Evolutionary conservation across 257 asterid genomes (phyloP).

Genomic region (Jacaranda mimosifolia): DNA sequence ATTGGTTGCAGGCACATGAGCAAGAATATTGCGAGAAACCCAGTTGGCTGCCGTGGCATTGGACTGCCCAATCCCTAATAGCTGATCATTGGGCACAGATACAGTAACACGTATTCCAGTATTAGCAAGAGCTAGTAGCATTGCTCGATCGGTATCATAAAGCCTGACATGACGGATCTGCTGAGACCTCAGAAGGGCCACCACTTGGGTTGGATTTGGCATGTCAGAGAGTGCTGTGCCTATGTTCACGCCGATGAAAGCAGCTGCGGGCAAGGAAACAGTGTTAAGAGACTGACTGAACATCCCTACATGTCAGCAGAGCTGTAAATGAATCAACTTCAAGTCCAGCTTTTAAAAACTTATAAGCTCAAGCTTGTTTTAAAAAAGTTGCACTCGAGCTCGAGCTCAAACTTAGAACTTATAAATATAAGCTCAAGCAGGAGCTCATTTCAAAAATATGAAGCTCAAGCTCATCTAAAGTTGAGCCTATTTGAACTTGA

Average conservation of each 20-base stretch:
- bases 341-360: too few relatives aligned
- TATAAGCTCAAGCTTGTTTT: too few relatives aligned
- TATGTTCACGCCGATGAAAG: constrained; percentile 82
- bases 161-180: constrained; percentile 81
- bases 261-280: constrained; percentile 47
- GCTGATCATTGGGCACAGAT: constrained; percentile 85
- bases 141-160: constrained; percentile 69
- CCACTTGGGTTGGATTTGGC: constrained; percentile 88
- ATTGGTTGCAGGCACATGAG: constrained; percentile 83
- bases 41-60: constrained; percentile 90
- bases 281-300: constrained; percentile 4
- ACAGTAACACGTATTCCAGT: constrained; percentile 75
- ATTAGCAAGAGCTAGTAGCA: constrained; percentile 84
- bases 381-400: too few relatives aligned
- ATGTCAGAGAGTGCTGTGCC: constrained; percentile 86
- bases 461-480: too few relatives aligned
- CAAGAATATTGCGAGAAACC: constrained; percentile 78
- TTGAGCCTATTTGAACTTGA: too few relatives aligned
- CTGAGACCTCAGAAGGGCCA: constrained; percentile 85
- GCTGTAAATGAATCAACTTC: too few relatives aligned
- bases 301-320: neutral
- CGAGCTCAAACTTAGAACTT: too few relatives aligned
- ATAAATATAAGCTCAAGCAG: too few relatives aligned
- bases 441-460: too few relatives aligned
- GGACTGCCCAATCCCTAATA: constrained; percentile 86